phyloP scores from a whole-genome alignment of 2,329 filamentous ascomycete species.

The Rhynchosporium secalis region DNA sequence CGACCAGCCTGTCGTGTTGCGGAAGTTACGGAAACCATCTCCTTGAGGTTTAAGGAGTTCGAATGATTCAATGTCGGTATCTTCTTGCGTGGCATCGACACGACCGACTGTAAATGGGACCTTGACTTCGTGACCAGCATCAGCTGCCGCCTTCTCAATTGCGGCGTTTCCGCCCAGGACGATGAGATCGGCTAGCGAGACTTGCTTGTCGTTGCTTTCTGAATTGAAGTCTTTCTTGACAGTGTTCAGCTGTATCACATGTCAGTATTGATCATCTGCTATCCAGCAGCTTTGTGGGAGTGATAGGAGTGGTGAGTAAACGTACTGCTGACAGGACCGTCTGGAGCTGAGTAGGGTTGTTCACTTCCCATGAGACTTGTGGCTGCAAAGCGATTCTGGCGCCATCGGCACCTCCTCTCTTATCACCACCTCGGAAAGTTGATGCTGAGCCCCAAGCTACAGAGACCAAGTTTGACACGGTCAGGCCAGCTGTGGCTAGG shows the following conservation, averaged over 20 bases:
- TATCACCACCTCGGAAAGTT: conserved; percentile 73
- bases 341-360: conserved; percentile 68
- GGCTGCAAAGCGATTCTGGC: conserved; percentile 73
- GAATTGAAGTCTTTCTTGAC: conserved; percentile 54
- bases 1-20: conserved; percentile 45
- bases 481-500: conserved; percentile 58
- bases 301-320: not conserved
- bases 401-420: conserved; percentile 80
- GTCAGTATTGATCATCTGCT: conserved; percentile 1
- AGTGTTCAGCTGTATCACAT: conserved; percentile 31
- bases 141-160: conserved; percentile 53
- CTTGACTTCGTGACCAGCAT: conserved; percentile 39
- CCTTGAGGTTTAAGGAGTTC: conserved; percentile 53
- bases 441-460: conserved; percentile 70
- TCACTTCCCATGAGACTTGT: conserved; percentile 70
- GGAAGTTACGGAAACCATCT: conserved; percentile 63
- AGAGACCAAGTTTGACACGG: conserved; percentile 60
- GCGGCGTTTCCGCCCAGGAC: conserved; percentile 57
- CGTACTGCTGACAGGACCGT: conserved; percentile 22
- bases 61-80: conserved; percentile 56
- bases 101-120: conserved; percentile 58
- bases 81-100: conserved; percentile 55
- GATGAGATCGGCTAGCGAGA: conserved; percentile 60
- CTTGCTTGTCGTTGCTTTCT: conserved; percentile 53
- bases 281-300: not conserved